Base-by-base conservation (phyloP, 176 grass and related monocot genomes). In the Cocos nucifera region DNA sequence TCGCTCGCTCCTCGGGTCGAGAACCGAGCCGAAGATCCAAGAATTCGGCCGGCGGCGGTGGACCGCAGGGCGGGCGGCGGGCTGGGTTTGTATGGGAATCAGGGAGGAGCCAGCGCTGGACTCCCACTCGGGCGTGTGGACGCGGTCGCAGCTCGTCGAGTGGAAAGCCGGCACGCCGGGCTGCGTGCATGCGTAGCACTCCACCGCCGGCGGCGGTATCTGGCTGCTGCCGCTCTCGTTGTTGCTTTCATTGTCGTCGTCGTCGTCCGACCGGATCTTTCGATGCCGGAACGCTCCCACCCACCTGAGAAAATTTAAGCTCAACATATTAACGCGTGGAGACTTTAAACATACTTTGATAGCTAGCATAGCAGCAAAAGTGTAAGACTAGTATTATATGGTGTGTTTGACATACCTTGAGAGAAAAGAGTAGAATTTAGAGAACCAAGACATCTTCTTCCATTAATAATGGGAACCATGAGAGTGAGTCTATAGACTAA, bases 181-280 rank as follows among this genome's bases (percentile, higher is more conserved):
- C 82, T 87, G 87, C 32, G 92, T 97, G 87, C 92, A 97, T 57
- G 92, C 87, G 65, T 97, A 97, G 75, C 92, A 97, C 79, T 97
- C 92, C 1, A 57, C 70, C 0, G 74, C 58, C 5, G 22, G 66
- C 26, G 32, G 50, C 5, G 65, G 65, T n/a, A 28, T n/a, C 2
- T 28, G 7, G 16, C 18, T 8, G 26, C 14, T 32, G 23, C 39
- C 19, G 32, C 32, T 35, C n/a, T 51, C 14, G 17, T 53, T 3
- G 15, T 12, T 48, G 21, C 23, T 56, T 17, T 30, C 50, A 32
- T 63, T 19, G 10, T 49, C 61, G n/a, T 50, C 61, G 25, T 54
- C 65, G n/a, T 18, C 28, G 63, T 28, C 50, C 25, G 65, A 54
- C 65, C 18, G 20, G 53, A 18, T 55, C 18, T 16, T 32, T 68